phyloP scores from a whole-genome alignment of 2,329 filamentous ascomycete genomes.

The Epicoccum nigrum region DNA sequence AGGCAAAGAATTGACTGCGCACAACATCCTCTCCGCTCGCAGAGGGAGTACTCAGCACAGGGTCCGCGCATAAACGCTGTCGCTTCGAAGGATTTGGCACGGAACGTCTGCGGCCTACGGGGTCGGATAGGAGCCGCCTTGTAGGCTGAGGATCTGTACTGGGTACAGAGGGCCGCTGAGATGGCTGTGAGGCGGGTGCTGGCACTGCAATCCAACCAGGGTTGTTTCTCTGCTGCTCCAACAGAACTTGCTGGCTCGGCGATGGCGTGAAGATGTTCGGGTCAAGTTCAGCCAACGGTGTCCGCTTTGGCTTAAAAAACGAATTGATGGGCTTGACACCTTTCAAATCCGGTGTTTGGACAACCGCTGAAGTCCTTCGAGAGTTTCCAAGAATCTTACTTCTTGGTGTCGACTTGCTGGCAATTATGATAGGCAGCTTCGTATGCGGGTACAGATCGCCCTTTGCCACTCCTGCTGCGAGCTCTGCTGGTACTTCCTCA shows the following conservation, averaged over 20 bases:
- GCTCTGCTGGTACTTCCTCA: constrained; percentile 67
- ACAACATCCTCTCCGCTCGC: constrained; percentile 37
- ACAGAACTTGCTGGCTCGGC: constrained; percentile 65
- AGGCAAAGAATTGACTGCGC: constrained; percentile 54
- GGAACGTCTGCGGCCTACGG: constrained; percentile 48
- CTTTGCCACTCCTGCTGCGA: constrained; percentile 75
- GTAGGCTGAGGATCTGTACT: constrained; percentile 52
- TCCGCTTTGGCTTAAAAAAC: constrained; percentile 69
- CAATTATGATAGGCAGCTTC: constrained; percentile 65
- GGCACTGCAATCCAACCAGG: constrained; percentile 62
- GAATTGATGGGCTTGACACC: constrained; percentile 65
- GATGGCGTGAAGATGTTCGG: constrained; percentile 71
- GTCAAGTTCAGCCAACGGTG: constrained; percentile 70
- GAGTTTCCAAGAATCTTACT: constrained; percentile 49
- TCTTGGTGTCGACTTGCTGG: constrained; percentile 41
- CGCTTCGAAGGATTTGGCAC: constrained; percentile 53
- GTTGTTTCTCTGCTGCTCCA: constrained; percentile 59
- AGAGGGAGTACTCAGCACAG: constrained; percentile 35
- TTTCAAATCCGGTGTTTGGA: constrained; percentile 60
- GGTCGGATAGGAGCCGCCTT: constrained; percentile 47
- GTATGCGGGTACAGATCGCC: constrained; percentile 91
- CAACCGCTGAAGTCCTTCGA: constrained; percentile 21
- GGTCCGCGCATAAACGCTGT: constrained; percentile 54
- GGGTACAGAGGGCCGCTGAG: constrained; percentile 27
- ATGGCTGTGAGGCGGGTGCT: constrained; percentile 51